Evolutionary conservation across 2,329 filamentous ascomycete genomes (phyloP).

Genomic region (Ceratocystis papillata): DNA sequence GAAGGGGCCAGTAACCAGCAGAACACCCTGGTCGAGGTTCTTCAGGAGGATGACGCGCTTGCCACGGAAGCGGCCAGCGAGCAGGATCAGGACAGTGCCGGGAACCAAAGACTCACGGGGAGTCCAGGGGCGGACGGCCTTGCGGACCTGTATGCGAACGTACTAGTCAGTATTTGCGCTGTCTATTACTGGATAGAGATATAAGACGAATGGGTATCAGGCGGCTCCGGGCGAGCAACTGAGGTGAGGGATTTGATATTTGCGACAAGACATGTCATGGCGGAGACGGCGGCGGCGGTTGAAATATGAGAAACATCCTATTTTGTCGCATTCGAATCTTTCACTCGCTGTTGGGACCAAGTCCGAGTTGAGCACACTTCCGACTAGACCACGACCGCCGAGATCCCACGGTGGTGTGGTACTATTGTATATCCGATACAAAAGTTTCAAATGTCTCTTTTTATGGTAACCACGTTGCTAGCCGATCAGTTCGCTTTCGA

Average conservation of each 20-base stretch:
- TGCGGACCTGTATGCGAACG: slow-evolving; percentile 62
- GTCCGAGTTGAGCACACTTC: not conserved
- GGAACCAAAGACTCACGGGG: slow-evolving; percentile 82
- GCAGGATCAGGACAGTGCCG: slow-evolving; percentile 94
- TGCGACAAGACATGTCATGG: not conserved
- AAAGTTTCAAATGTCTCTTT: not conserved
- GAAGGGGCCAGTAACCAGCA: slow-evolving; percentile 98
- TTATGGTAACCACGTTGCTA: not conserved
- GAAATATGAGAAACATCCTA: not conserved
- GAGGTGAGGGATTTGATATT: not conserved
- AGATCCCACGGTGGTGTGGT: not conserved
- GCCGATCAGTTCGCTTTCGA: slow-evolving; percentile 3
- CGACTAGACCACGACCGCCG: not conserved
- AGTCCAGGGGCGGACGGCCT: slow-evolving; percentile 78
- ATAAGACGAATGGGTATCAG: not conserved
- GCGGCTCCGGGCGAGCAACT: not conserved
- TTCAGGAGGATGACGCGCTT: slow-evolving; percentile 99
- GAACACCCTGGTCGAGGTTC: slow-evolving; percentile 90
- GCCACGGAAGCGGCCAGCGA: slow-evolving; percentile 98
- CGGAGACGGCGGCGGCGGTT: too few relatives aligned
- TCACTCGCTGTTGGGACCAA: not conserved
- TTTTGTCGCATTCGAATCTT: not conserved
- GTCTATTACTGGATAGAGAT: not conserved
- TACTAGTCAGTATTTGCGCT: slow-evolving; percentile 22
- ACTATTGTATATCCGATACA: not conserved